phyloP scores from a whole-genome alignment of 1,284 basidiomycete species.

The Ganoderma multipileum region DNA sequence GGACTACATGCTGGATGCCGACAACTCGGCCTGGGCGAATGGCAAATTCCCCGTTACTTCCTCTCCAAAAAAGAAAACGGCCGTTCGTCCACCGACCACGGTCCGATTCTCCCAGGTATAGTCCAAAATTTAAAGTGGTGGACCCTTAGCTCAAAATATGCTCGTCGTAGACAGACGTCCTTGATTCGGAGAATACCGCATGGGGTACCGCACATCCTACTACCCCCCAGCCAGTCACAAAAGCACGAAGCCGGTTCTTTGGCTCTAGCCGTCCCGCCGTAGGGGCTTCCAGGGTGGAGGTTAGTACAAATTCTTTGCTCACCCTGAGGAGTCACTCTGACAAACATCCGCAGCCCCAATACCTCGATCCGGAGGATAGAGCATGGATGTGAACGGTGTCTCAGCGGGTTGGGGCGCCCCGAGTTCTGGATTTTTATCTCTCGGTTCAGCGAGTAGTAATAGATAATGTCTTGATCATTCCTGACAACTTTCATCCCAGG shows the following conservation, averaged over 20 bases:
- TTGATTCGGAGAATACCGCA: constrained; percentile 47
- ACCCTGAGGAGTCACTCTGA: background rate
- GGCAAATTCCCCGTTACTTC: constrained; percentile 18
- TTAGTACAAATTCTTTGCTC: constrained; percentile 2
- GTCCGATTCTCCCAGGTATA: constrained; percentile 17
- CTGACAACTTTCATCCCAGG: background rate
- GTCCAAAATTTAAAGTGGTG: background rate
- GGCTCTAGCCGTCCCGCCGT: constrained; percentile 12
- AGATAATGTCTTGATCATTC: background rate
- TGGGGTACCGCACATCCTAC: constrained; percentile 21
- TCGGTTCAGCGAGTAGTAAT: background rate
- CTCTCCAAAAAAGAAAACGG: constrained; percentile 16
- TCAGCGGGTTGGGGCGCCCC: background rate
- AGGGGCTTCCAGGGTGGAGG: constrained; percentile 21
- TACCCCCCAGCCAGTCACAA: constrained; percentile 10
- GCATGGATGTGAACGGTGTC: constrained; percentile 37
- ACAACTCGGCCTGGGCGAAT: constrained; percentile 35
- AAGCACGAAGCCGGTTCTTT: constrained; percentile 23
- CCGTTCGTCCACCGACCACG: constrained; percentile 8
- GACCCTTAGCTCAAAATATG: background rate
- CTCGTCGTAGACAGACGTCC: constrained; percentile 41
- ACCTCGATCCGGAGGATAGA: constrained; percentile 39
- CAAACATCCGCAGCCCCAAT: constrained; percentile 26
- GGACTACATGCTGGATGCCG: constrained; percentile 33
- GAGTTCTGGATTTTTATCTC: background rate